Percentiles rank a stretch among this genome's conserved stretches.
These are phyloP conservation scores for Anthracocystis walkeri DNA, from an alignment of 1,284 basidiomycete genomes.

Conservation along the genomic window DNA sequence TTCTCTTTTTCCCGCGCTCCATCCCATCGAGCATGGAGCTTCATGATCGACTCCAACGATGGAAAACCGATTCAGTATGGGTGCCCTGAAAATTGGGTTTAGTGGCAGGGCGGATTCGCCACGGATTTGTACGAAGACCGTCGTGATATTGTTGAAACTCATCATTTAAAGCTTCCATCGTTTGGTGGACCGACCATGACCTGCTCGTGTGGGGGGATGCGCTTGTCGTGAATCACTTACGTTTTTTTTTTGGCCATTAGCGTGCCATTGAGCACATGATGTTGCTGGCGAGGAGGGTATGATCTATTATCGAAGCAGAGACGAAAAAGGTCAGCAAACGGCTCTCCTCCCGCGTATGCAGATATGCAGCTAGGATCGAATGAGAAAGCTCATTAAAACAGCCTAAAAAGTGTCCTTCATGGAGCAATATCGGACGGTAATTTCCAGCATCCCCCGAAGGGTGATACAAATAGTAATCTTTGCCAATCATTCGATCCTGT, in stretches of 20 bases:
- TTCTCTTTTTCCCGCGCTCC: no score
- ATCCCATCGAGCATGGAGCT: no score
- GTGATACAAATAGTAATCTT: constrained; percentile 45
- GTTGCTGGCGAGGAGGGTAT: no score
- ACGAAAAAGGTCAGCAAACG: no score
- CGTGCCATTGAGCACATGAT: no score
- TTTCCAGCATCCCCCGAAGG: constrained; percentile 58
- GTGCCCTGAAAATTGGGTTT: constrained; percentile 63
- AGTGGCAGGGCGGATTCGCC: constrained; percentile 65
- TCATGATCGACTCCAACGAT: not conserved
- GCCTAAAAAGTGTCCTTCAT: constrained; percentile 61
- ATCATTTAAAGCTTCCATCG: constrained; percentile 20
- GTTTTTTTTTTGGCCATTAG: no score
- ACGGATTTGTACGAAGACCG: constrained; percentile 63
- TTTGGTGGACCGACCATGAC: not conserved
- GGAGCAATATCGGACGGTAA: constrained; percentile 64
- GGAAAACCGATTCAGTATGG: constrained; percentile 49
- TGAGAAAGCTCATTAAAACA: constrained; percentile 58
- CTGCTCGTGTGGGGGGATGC: no score
- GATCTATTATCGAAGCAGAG: no score
- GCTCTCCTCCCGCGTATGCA: no score
- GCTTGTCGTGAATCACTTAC: no score
- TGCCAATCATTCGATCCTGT: constrained; percentile 9
- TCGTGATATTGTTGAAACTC: constrained; percentile 63
- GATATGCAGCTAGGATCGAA: not conserved